These are phyloP conservation scores for Metschnikowia gruessii DNA, from an alignment of 805 yeast species.

Conservation along the genomic window DNA sequence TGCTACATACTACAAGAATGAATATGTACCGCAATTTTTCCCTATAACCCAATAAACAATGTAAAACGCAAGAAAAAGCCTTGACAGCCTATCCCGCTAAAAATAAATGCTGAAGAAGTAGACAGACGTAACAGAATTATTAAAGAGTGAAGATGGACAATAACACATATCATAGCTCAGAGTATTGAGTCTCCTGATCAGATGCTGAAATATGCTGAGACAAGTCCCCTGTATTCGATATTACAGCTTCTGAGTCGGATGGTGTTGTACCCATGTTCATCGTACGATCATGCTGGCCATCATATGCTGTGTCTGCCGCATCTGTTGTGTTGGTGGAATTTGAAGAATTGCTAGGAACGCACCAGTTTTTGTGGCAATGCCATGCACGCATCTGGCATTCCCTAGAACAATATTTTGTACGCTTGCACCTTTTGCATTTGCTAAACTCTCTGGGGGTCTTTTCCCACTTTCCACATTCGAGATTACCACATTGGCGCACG, in stretches of 20 bases:
- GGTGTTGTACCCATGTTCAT: constrained; percentile 15
- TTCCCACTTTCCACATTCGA: constrained; percentile 95
- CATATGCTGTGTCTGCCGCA: constrained; percentile 11
- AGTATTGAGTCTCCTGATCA: constrained; percentile 14
- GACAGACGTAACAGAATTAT: background rate
- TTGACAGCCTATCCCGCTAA: too few species aligned
- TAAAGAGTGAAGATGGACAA: too few species aligned
- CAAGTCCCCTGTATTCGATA: constrained; percentile 12
- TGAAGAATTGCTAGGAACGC: constrained; percentile 50
- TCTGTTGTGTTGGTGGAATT: constrained; percentile 19
- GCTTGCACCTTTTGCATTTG: constrained; percentile 88
- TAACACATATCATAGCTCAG: constrained; percentile 6
- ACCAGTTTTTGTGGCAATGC: constrained; percentile 94
- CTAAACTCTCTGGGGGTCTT: constrained; percentile 86
- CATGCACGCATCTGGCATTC: constrained; percentile 91
- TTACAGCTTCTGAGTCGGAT: constrained; percentile 17
- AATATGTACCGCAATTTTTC: background rate
- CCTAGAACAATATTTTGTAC: constrained; percentile 92
- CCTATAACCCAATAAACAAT: constrained; percentile 1
- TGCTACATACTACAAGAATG: background rate
- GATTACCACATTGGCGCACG: constrained; percentile 90
- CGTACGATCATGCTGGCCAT: constrained; percentile 15
- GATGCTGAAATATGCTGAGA: constrained; percentile 14
- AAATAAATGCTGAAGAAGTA: too few species aligned
- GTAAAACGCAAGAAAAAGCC: background rate